Evolutionary conservation across 306 rosid genomes (phyloP), one percentile per base, ranked within the genome.

Genomic region (Carpinus fangiana): DNA sequence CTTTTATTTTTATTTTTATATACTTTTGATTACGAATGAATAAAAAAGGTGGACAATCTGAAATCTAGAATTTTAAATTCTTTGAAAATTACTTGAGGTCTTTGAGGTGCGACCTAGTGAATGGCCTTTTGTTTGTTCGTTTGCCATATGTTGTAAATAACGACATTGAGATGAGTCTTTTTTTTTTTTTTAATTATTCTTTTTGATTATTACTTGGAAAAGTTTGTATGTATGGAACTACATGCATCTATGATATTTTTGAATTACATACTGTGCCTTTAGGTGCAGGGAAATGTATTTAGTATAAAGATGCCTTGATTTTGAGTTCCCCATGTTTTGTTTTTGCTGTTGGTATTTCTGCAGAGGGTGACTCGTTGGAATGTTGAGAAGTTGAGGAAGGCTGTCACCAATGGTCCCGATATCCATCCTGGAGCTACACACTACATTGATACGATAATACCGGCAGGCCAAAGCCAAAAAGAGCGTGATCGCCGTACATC

Each of bases 291-390:
- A 62, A 28, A 62, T 62, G 9, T 62, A 12, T 1, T 31, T 31
- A 31, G 14, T 12, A 12, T 62, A 31, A 62, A 12, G 12, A 59
- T 23, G 13, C 1, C 45, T 28, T 62, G n/a, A 62, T 14, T 62
- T 13, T 62, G 68, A 31, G 26, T 38, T 62, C 26, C 11, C 68
- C 13, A 2, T 2, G 18, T 62, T 28, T 80, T 77, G 74, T 74
- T 84, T 76, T 45, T 7, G 54, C n/a, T 18, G 59, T 75, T 38
- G 57, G 73, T 73, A 66, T 78, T 59, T 28, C n/a, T 88, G 79
- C 86, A 94, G 98, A 89, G 97, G 83, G 97, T 92, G 77, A 92
- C 97, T 55, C 92, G 93, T 14, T 92, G 97, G 97, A 94, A 94
- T 86, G 95, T 83, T 61, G 82, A 12, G 23, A 84, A 86, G 82